Percentiles rank a stretch among this genome's conserved stretches.
Conservation (phyloP, 441 rosid species). For the Populus tomentosa region DNA sequence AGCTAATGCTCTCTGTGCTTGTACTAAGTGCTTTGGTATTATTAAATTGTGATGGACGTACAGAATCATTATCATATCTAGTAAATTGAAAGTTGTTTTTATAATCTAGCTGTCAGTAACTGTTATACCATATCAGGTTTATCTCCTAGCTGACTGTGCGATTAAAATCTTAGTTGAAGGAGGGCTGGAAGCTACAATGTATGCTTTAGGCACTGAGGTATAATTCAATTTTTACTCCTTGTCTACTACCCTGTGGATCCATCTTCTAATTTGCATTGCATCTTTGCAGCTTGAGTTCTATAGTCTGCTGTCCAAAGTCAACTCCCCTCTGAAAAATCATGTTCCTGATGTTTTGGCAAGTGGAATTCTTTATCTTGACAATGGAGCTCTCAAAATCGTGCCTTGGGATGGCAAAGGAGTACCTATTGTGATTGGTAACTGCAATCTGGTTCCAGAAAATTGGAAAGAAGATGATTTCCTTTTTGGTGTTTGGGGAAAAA, state of each 20-base stretch:
- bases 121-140: conserved; percentile 54
- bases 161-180: conserved; percentile 85
- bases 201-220: conserved; percentile 94
- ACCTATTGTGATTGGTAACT: conserved; percentile 51
- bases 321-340: conserved; percentile 57
- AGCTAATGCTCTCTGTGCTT: not conserved
- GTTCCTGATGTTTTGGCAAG: conserved; percentile 82
- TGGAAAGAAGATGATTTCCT: conserved; percentile 47
- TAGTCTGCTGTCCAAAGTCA: conserved; percentile 38
- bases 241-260: not conserved
- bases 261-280: conserved; percentile 15
- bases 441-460: conserved; percentile 41
- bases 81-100: not conserved
- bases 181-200: conserved; percentile 76
- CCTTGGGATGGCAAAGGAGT: conserved; percentile 92
- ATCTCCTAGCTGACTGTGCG: conserved; percentile 65
- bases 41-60: not conserved
- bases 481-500: conserved; percentile 85
- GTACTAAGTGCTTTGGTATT: not conserved
- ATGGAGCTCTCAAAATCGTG: conserved; percentile 55
- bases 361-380: conserved; percentile 70
- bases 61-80: not conserved
- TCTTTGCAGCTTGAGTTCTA: conserved; percentile 84
- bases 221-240: conserved; percentile 1
- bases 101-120: conserved; percentile 16